These are phyloP conservation scores for Pleurotus eryngii DNA, from an alignment of 768 basidiomycete genomes.

Conservation along the genomic window DNA sequence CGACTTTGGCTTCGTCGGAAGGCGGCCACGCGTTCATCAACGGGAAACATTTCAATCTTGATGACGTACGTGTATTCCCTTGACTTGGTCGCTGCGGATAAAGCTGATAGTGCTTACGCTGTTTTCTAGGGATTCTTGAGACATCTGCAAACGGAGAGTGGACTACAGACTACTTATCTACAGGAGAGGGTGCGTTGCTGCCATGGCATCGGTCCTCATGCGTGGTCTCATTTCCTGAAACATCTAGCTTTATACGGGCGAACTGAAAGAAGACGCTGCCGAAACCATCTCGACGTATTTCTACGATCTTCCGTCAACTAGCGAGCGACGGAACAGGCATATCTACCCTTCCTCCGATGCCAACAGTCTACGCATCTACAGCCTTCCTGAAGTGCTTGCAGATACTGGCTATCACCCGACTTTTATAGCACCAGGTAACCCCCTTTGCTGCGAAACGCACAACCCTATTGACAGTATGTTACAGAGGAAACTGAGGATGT, in stretches of 20 bases:
- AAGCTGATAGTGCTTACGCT: too few relatives aligned
- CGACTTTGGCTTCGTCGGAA: constrained; percentile 31
- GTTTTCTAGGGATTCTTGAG: constrained; percentile 56
- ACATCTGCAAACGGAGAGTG: constrained; percentile 58
- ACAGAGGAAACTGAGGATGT: constrained; percentile 29
- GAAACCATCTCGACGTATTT: constrained; percentile 70
- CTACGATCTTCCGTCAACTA: constrained; percentile 81
- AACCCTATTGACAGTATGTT: not conserved
- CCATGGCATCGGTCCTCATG: not conserved
- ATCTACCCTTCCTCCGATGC: constrained; percentile 55
- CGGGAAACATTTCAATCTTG: constrained; percentile 71
- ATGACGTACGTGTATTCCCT: constrained; percentile 49
- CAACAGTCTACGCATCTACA: constrained; percentile 48
- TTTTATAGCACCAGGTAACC: constrained; percentile 48
- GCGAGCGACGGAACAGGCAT: constrained; percentile 68
- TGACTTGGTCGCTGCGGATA: too few relatives aligned
- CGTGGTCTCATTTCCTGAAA: not conserved
- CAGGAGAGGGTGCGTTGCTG: constrained; percentile 61
- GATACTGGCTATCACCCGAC: constrained; percentile 43
- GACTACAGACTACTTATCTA: constrained; percentile 59
- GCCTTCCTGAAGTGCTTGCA: constrained; percentile 52
- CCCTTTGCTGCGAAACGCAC: not conserved
- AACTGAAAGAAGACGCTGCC: constrained; percentile 49
- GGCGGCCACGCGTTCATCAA: constrained; percentile 83
- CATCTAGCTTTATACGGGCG: constrained; percentile 53